Percentiles rank a stretch among this genome's conserved stretches.
phyloP scores from a whole-genome alignment of 2,329 filamentous ascomycete genomes.

The Setomelanomma holmii region DNA sequence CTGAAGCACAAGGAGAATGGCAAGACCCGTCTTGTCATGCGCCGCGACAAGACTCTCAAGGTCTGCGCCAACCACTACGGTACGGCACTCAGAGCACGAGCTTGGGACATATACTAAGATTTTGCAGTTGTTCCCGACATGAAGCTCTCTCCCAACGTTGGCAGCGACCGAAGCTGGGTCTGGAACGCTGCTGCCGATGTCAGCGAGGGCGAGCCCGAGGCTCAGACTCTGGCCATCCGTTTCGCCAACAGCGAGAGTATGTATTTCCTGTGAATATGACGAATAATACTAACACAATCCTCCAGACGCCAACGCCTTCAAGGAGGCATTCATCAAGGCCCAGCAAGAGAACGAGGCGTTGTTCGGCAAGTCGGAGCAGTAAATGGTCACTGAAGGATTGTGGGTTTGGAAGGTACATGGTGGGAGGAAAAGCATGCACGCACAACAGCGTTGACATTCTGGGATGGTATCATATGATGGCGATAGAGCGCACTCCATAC shows the following conservation, averaged over 20 bases:
- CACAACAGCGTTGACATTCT: conserved; percentile 37
- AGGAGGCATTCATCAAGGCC: conserved; percentile 95
- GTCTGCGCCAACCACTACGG: conserved; percentile 99
- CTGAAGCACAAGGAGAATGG: conserved; percentile 99
- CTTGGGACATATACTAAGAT: conserved; percentile 25
- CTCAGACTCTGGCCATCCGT: conserved; percentile 92
- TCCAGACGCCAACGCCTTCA: conserved; percentile 93
- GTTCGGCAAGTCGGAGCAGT: conserved; percentile 64
- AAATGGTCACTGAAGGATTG: conserved; percentile 32
- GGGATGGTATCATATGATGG: conserved; percentile 38
- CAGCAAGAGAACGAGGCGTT: conserved; percentile 94
- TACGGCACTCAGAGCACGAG: conserved; percentile 58
- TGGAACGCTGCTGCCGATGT: conserved; percentile 99
- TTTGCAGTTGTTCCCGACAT: conserved; percentile 89
- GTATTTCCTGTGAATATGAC: conserved; percentile 43
- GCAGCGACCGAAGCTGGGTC: conserved; percentile 98
- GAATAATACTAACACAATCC: conserved; percentile 29
- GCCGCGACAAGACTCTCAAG: conserved; percentile 99
- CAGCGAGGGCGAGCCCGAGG: conserved; percentile 96
- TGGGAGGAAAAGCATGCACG: conserved; percentile 24
- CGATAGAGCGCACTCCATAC: conserved; percentile 36
- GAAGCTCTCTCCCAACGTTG: conserved; percentile 98
- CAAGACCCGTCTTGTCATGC: conserved; percentile 98
- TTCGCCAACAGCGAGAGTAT: conserved; percentile 97
- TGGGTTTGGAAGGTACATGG: conserved; percentile 16